Conservation (phyloP, 2,329 filamentous ascomycete genomes). For the Claviceps pazoutovae region DNA sequence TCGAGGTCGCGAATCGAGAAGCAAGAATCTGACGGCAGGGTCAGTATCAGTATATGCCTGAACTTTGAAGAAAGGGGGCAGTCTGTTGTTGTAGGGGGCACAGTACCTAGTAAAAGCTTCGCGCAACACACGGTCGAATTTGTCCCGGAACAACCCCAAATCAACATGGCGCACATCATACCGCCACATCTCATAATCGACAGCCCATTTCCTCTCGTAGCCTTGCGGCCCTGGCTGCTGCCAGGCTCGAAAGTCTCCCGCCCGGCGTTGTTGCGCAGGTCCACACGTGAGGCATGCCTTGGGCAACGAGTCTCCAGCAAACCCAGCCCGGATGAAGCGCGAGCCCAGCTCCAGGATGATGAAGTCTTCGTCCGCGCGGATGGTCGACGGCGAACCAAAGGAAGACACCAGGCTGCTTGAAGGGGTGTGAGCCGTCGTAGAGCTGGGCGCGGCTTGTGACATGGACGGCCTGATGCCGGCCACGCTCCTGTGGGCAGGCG, state of each 20-base stretch:
- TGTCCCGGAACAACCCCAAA: constrained; percentile 69
- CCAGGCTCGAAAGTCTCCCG: constrained; percentile 71
- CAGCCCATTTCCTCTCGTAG: constrained; percentile 42
- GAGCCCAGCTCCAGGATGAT: constrained; percentile 74
- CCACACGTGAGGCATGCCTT: constrained; percentile 58
- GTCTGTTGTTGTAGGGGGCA: not conserved
- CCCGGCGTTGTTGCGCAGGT: constrained; percentile 61
- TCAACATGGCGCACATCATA: constrained; percentile 61
- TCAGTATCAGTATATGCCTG: not conserved
- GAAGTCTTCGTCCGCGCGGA: constrained; percentile 69
- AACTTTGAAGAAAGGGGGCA: not conserved
- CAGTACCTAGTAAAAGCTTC: constrained; percentile 66
- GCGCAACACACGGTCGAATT: constrained; percentile 67
- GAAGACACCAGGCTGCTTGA: constrained; percentile 37
- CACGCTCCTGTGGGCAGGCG: constrained; percentile 43
- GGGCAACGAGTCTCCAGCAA: constrained; percentile 69
- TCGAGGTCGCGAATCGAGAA: constrained; percentile 63
- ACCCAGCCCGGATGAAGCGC: constrained; percentile 66
- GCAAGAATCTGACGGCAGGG: constrained; percentile 33
- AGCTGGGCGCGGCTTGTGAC: constrained; percentile 18
- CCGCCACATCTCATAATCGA: constrained; percentile 62
- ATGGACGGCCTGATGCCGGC: constrained; percentile 39
- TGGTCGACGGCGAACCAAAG: constrained; percentile 44
- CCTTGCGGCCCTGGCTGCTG: constrained; percentile 31
- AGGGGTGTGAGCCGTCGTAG: constrained; percentile 47